Evolutionary conservation across 129 eudicot species (phyloP), one percentile per base, ranked within the genome.

Genomic region (Gnaphalium uliginosum): DNA sequence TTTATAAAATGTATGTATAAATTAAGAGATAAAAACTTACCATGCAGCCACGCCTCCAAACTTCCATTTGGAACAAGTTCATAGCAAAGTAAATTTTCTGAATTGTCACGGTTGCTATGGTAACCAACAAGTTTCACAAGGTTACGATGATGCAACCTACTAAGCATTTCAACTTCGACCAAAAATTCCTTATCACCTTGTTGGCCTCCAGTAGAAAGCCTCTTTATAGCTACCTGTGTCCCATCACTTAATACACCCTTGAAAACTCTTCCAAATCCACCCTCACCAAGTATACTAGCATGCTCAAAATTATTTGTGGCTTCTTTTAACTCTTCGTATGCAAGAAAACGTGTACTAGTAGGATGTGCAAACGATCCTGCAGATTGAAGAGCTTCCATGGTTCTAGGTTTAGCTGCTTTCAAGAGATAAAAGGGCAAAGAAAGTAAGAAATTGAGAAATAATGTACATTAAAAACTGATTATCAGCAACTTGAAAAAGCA

Each of bases 141-240:
- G 81, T 95, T 95, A 27, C 99, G 90, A 79, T 95, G 99, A 86
- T 95, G 99, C 84, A 95, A 76, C 83, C 99, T 86, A 76, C 99
- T 95, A 59, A 95, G 99, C 99, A 95, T 95, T 83, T 95, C 99
- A 79, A 95, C 97, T 85, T 95, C 99, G 71, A 89, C 97, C 69
- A 91, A 69, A 61, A 95, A 95, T 64, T 95, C 99, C 83, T 89
- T 91, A 84, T 81, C 94, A 3, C 99, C 97, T 86, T 95, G 97
- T 66, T 92, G 99, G 54, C 97, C 99, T 61, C 96, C 96, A 59
- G 81, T 91, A 24, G 89, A 89, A 66, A 95, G 99, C 87, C 90
- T 84, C 76, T 95, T 95, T 72, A 95, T 91, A 33, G 99, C 99
- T 25, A 95, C 99, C 54, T 89, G 84, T 17, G 96, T 95, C 32